Evolutionary conservation across 2,329 filamentous ascomycete species (phyloP), one percentile per base, ranked within the genome.

Genomic region (Sporothrix pallida): DNA sequence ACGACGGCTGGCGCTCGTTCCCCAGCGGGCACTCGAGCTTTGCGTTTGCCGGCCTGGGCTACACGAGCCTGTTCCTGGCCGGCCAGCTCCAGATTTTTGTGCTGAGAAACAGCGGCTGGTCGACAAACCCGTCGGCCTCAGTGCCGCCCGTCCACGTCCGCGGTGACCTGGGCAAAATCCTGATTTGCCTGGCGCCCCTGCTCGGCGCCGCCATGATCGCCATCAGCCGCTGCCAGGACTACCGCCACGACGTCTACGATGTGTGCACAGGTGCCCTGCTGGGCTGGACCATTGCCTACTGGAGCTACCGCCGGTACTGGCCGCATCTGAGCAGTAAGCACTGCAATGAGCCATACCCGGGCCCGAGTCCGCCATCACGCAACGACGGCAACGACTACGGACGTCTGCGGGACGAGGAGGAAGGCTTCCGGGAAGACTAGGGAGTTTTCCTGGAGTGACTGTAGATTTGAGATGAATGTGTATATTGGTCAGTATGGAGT

Each of bases 1-100:
- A 96, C 76, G 93, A 97, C 78, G 93, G 93, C 17, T 95, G 93
- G 91, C 89, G 93, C 58, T 93, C 90, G 26, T 97, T 96, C 78
- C 93, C 93, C 0, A 92, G 90, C 1, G 93, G 93, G 0, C 93
- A 97, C 81, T 91, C 89, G 13, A 93, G 90, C 74, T 95, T 95
- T 79, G 87, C 92, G 0, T 97, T 96, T 79, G 88, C 90, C 3
- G 93, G 93, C 0, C 84, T 97, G 10, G 93, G 93, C 2, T 96
- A 93, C 79, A 82, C 94, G 20, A 87, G 89, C 26, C 83, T 93
- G 37, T 93, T 92, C 79, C 83, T 93, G 42, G 89, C 90, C 1
- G 91, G 91, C 3, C 90, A 92, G 80, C 82, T 91, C 68, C 86
- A 87, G 75, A 84, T 91, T 60, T 91, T 86, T 71, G 75, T 88